Evolutionary conservation across 2,329 filamentous ascomycete species (phyloP), one percentile per base, ranked within the genome.

Genomic region (Colletotrichum sojae): DNA sequence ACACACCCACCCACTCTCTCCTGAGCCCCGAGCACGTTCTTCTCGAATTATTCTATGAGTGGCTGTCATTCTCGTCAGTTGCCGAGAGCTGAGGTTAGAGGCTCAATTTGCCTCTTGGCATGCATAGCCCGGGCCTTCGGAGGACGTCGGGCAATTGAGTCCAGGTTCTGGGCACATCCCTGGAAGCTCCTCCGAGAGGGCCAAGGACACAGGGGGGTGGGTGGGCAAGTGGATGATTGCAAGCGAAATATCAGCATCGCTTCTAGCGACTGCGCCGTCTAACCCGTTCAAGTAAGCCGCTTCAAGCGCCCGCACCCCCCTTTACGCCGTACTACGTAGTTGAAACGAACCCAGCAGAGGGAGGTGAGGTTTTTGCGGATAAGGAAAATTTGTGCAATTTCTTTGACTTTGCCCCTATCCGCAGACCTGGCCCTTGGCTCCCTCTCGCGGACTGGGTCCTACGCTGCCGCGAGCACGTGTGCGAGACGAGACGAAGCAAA

Each of bases 101-200:
- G 55, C 66, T 69, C 66, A 69, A 55, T 66, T 16, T 46, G 31
- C 43, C 18, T 10, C 66, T 52, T 64, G 60, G 60, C 60, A 58
- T 66, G 66, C 62, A 60, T 45, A 66, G 56, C 62, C 55, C 31
- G 20, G 48, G 40, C 43, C 55, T 20, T 20, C 16, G 18, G 16
- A 20, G 65, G 43, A 45, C 18, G 20, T 54, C 43, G 62, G 49
- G 48, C 27, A 36, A 51, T 56, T 59, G 18, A 18, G 22, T 54
- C 48, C 25, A 43, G 45, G 46, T 46, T 27, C 31, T 36, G 31
- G 59, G 59, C n/a, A 10, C 5, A 63, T 22, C 58, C 64, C 46
- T 53, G 58, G 45, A 52, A 46, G 58, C 58, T 31, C 49, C 36
- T 18, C 16, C 4, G 16, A 22, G 22, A 49, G 6, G 13, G 20